A percentile compares a stretch with the other conserved stretches of the same genome.
Evolutionary conservation across 768 basidiomycete species (phyloP).

Genomic region (Amanita pallidorosea): DNA sequence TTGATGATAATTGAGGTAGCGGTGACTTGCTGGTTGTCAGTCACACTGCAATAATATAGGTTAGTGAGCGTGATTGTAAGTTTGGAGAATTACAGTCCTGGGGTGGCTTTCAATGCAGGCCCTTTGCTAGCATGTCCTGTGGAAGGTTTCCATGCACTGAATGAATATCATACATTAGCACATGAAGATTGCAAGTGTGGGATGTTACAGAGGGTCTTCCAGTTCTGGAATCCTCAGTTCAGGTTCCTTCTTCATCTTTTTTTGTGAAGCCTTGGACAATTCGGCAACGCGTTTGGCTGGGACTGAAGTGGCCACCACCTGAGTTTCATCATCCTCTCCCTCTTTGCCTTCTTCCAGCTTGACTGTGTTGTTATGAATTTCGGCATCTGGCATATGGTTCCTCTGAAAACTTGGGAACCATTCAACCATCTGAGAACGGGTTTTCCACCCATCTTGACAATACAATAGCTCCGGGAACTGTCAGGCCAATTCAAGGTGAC

Average conservation of each 20-base stretch:
- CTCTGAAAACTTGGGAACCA: slow-evolving; percentile 1
- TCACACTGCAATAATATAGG: neutral
- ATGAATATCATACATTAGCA: neutral
- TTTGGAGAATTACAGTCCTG: neutral
- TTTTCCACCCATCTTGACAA: neutral
- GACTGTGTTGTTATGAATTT: neutral
- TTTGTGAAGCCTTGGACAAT: neutral
- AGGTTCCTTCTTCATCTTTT: neutral
- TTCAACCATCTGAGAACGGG: neutral
- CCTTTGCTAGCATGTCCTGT: neutral
- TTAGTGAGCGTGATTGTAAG: neutral
- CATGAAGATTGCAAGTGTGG: neutral
- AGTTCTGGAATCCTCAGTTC: neutral
- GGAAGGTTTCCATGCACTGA: neutral
- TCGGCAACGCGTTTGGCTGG: neutral
- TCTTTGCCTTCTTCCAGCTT: neutral
- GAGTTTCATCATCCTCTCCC: neutral
- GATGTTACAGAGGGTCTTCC: neutral
- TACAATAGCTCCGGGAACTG: neutral
- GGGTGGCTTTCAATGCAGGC: neutral
- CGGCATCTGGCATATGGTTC: neutral
- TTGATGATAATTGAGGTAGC: neutral
- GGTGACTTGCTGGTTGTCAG: neutral
- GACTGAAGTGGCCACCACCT: neutral
- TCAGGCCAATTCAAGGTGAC: neutral